A percentile compares a stretch with the other conserved stretches of the same genome.
These are phyloP conservation scores for Pinus albicaulis DNA, from an alignment of 75 land plant genomes.

Conservation along the genomic window DNA sequence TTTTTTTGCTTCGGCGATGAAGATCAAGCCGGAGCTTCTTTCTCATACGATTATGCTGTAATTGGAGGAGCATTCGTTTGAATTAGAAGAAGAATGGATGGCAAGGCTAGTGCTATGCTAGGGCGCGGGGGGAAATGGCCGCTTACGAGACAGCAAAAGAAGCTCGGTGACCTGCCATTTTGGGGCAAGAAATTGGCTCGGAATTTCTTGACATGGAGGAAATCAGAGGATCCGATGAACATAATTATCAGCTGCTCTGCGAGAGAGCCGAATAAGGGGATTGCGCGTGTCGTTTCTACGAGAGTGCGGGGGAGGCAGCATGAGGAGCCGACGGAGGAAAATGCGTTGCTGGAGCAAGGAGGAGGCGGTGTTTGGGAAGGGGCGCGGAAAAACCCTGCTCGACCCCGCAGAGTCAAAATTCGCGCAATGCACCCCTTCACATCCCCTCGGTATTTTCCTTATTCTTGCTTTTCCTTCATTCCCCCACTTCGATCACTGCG, in stretches of 20 bases:
- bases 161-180: neutral
- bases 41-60: too few relatives aligned
- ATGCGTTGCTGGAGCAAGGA: slow-evolving; percentile 2
- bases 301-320: neutral
- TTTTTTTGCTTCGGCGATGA: too few relatives aligned
- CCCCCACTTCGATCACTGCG: neutral
- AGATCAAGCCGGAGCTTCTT: too few relatives aligned
- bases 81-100: too few relatives aligned
- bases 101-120: neutral
- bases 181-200: neutral
- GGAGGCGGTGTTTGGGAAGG: neutral
- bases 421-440: slow-evolving; percentile 11
- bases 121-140: neutral
- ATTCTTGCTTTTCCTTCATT: neutral
- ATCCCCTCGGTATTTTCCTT: slow-evolving; percentile 6
- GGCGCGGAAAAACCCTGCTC: neutral
- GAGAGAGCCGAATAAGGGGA: neutral
- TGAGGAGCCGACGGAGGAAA: neutral
- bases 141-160: neutral
- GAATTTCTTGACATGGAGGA: neutral
- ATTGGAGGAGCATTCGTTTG: too few relatives aligned
- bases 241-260: neutral
- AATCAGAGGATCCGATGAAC: neutral
- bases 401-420: slow-evolving; percentile 6
- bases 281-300: neutral